Conservation (phyloP, 768 basidiomycete genomes). For the Lactarius vividus region DNA sequence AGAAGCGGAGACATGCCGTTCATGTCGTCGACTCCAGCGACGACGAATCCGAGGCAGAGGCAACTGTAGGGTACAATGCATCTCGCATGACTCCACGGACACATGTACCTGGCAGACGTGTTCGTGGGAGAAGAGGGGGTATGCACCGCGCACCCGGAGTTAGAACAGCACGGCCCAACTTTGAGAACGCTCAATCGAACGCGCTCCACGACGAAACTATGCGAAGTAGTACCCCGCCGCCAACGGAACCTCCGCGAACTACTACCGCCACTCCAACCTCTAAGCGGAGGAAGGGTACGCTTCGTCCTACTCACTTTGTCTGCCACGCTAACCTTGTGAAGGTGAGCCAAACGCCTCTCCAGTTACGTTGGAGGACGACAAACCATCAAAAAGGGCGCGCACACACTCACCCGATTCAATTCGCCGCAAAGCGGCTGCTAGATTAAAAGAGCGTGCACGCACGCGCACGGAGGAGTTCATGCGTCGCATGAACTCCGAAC, state of each 20-base stretch:
- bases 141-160: neutral
- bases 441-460: conserved; percentile 41
- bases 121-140: conserved; percentile 17
- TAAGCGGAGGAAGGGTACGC: conserved; percentile 21
- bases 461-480: conserved; percentile 41
- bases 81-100: conserved; percentile 13
- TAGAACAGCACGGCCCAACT: neutral
- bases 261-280: conserved; percentile 10
- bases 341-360: conserved; percentile 10
- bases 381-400: conserved; percentile 47
- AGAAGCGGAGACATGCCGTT: conserved; percentile 23
- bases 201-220: conserved; percentile 12
- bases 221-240: conserved; percentile 14
- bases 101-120: conserved; percentile 21
- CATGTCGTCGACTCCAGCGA: conserved; percentile 30
- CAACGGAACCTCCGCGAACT: neutral
- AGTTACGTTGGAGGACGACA: conserved; percentile 2
- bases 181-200: neutral
- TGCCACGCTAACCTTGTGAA: neutral
- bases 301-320: neutral
- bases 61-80: conserved; percentile 41
- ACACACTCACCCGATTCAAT: conserved; percentile 45
- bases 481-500: conserved; percentile 35
- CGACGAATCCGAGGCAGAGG: conserved; percentile 47
- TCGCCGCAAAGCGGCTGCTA: conserved; percentile 41